These are phyloP conservation scores for Striga asiatica DNA, from an alignment of 257 asterid genomes.

Conservation along the genomic window DNA sequence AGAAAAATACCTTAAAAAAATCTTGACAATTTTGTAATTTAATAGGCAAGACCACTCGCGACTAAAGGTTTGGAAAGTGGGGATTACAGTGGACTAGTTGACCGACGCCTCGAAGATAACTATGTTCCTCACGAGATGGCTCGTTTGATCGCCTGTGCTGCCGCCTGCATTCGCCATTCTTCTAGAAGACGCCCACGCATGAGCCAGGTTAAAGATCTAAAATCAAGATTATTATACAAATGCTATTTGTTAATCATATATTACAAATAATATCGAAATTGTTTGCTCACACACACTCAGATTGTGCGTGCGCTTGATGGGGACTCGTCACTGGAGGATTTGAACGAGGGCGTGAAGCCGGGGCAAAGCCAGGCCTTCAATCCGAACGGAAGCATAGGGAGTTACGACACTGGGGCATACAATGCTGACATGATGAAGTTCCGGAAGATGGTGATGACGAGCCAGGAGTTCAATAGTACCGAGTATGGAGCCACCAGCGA, in stretches of 20 bases:
- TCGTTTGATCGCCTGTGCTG: conserved; percentile 78
- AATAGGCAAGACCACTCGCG: conserved; percentile 82
- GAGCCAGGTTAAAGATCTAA: too few relatives aligned
- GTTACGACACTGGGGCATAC: conserved; percentile 42
- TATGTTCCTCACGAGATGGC: conserved; percentile 50
- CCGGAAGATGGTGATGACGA: conserved; percentile 48
- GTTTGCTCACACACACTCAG: too few relatives aligned
- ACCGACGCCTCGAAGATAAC: conserved; percentile 31
- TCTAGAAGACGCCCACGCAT: conserved; percentile 79
- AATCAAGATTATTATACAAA: too few relatives aligned
- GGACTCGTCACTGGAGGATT: conserved; percentile 63
- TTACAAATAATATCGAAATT: too few relatives aligned
- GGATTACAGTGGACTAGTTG: conserved; percentile 45
- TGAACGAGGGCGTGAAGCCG: conserved; percentile 43
- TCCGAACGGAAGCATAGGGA: conserved; percentile 19
- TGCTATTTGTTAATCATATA: too few relatives aligned
- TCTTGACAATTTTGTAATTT: not conserved
- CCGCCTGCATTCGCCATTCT: conserved; percentile 87
- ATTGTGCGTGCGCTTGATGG: conserved; percentile 73
- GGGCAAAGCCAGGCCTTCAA: conserved; percentile 18
- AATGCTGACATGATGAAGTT: conserved; percentile 69
- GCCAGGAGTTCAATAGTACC: conserved; percentile 34
- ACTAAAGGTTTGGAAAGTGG: conserved; percentile 63
- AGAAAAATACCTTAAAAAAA: too few relatives aligned
- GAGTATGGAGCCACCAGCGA: conserved; percentile 46